Evolutionary conservation across 371 early-diverging fungal genomes (phyloP).

Genomic region (Rhizopus delemar): DNA sequence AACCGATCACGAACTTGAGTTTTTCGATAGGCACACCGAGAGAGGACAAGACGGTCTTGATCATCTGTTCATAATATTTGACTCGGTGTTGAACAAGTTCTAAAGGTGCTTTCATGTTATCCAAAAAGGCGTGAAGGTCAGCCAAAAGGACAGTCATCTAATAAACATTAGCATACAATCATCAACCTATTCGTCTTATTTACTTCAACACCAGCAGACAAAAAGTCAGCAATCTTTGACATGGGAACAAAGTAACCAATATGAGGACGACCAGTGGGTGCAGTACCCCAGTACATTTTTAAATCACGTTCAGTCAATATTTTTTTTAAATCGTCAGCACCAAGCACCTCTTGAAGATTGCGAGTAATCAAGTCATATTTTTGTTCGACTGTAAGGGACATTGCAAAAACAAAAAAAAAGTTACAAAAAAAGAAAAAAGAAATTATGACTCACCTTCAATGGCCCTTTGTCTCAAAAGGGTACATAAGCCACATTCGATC

Average conservation of each 20-base stretch:
- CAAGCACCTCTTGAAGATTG: constrained; percentile 97
- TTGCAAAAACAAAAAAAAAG: constrained; percentile 15
- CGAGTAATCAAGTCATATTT: constrained; percentile 91
- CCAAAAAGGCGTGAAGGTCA: constrained; percentile 98
- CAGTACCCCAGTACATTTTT: constrained; percentile 99
- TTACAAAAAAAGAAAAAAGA: constrained; percentile 8
- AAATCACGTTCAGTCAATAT: constrained; percentile 89
- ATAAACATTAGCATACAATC: background rate
- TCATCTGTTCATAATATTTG: constrained; percentile 92
- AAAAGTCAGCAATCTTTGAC: constrained; percentile 98
- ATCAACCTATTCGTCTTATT: background rate
- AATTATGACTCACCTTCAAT: constrained; percentile 2
- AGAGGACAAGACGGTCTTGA: constrained; percentile 89
- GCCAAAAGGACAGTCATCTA: constrained; percentile 96
- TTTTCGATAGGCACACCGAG: constrained; percentile 93
- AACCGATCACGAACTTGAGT: constrained; percentile 94
- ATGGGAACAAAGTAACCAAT: constrained; percentile 99
- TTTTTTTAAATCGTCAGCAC: constrained; percentile 85
- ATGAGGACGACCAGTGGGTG: constrained; percentile 98
- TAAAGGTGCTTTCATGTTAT: constrained; percentile 98
- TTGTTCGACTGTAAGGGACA: constrained; percentile 62
- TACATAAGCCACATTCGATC: too few species aligned
- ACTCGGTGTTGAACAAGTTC: constrained; percentile 90
- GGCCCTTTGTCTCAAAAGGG: too few species aligned
- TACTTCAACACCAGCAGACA: constrained; percentile 83